Evolutionary conservation across 148 eudicot species (phyloP).

Genomic region (Linanthus parryae): DNA sequence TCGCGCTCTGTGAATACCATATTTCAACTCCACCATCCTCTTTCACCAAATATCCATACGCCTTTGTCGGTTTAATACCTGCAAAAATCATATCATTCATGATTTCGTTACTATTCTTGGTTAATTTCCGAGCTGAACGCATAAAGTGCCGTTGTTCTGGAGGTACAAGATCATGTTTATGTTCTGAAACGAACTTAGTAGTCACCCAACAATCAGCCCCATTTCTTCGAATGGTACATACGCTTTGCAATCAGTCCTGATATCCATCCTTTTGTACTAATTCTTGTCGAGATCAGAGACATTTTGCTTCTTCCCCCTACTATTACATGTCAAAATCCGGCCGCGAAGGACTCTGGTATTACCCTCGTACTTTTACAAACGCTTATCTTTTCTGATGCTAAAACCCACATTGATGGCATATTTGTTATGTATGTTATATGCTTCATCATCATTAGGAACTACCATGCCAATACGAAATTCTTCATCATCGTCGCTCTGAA

Average conservation of each 20-base stretch:
- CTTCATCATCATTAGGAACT: not conserved
- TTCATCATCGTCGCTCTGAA: no score
- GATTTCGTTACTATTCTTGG: not conserved
- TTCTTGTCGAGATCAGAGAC: not conserved
- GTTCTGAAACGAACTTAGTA: not conserved
- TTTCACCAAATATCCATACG: not conserved
- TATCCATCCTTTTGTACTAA: not conserved
- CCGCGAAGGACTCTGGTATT: not conserved
- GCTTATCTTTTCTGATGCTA: not conserved
- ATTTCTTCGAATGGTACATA: no score
- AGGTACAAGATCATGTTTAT: not conserved
- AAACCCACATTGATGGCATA: not conserved
- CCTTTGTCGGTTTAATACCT: not conserved
- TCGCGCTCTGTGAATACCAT: not conserved
- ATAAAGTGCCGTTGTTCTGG: not conserved
- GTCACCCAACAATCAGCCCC: no score
- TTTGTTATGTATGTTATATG: not conserved
- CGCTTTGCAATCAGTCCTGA: not conserved
- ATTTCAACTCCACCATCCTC: not conserved
- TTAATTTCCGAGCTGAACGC: not conserved
- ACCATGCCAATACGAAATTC: no score
- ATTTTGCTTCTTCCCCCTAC: no score
- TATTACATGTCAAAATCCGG: not conserved
- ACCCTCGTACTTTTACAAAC: not conserved
- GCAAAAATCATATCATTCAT: not conserved